These are phyloP conservation scores for Cordyceps tenuipes DNA, from an alignment of 2,329 filamentous ascomycete genomes.

Conservation along the genomic window DNA sequence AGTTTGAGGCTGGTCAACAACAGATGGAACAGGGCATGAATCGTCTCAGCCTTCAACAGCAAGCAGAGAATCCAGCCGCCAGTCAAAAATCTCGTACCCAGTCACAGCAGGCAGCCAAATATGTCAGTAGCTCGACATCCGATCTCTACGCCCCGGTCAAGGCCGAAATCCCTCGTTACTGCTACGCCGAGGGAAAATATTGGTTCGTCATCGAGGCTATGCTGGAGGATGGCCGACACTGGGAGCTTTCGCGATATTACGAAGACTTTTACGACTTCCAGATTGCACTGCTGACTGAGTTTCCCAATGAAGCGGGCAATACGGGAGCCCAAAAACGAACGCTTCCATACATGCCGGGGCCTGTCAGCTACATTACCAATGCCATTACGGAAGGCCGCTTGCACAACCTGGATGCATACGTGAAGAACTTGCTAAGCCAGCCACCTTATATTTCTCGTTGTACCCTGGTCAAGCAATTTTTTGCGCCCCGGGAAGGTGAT, in stretches of 20 bases:
- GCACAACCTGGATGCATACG: constrained; percentile 89
- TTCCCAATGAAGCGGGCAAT: constrained; percentile 88
- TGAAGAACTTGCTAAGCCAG: constrained; percentile 81
- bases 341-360: constrained; percentile 94
- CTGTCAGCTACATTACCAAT: constrained; percentile 96
- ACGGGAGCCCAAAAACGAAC: constrained; percentile 70
- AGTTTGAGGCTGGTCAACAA: constrained; percentile 57
- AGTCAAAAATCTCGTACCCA: not conserved
- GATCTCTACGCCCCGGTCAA: constrained; percentile 67
- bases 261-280: constrained; percentile 99
- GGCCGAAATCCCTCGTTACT: constrained; percentile 85
- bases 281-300: constrained; percentile 85
- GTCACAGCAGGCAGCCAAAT: constrained; percentile 8
- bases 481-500: constrained; percentile 81
- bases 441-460: constrained; percentile 78
- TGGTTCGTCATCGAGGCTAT: constrained; percentile 95
- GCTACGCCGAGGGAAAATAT: constrained; percentile 95
- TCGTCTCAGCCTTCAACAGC: constrained; percentile 23
- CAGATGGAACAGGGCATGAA: constrained; percentile 13
- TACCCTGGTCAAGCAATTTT: constrained; percentile 80
- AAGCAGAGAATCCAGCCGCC: not conserved
- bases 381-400: constrained; percentile 89
- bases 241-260: constrained; percentile 91
- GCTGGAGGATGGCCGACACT: constrained; percentile 82
- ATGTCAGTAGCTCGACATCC: constrained; percentile 31